Percentiles rank a stretch among this genome's conserved stretches.
Conservation (phyloP, 2,329 filamentous ascomycete species). For the Aspergillus calidoustus region DNA sequence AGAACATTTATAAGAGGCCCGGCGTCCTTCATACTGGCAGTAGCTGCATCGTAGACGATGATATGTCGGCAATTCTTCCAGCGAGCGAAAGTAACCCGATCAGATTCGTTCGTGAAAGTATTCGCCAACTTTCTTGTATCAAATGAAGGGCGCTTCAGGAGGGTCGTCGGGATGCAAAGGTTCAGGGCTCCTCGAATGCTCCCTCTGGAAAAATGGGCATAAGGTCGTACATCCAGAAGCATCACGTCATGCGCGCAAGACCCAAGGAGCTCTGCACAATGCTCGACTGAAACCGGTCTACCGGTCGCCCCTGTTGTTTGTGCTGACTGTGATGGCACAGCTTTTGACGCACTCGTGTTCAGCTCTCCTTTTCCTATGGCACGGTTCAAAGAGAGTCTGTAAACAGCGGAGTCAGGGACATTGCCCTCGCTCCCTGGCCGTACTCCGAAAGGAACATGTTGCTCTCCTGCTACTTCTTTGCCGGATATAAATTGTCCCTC, state of each 20-base stretch:
- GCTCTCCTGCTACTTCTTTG: conserved; percentile 82
- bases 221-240: conserved; percentile 83
- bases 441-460: conserved; percentile 64
- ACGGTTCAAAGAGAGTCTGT: conserved; percentile 25
- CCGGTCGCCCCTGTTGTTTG: conserved; percentile 41
- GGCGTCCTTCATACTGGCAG: conserved; percentile 79
- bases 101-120: conserved; percentile 75
- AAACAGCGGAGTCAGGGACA: conserved; percentile 25
- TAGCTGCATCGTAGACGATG: conserved; percentile 83
- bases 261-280: conserved; percentile 63
- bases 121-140: conserved; percentile 85
- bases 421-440: conserved; percentile 27
- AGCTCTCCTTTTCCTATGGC: conserved; percentile 10
- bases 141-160: conserved; percentile 89
- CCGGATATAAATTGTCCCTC: conserved; percentile 45
- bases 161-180: conserved; percentile 90
- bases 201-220: conserved; percentile 76
- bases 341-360: conserved; percentile 1
- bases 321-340: not conserved
- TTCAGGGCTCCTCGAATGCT: conserved; percentile 83
- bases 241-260: conserved; percentile 61
- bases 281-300: conserved; percentile 54
- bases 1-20: conserved; percentile 81
- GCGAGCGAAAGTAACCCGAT: conserved; percentile 72
- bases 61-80: conserved; percentile 79